phyloP scores from a whole-genome alignment of 73 alveolate species.

The Paramecium primaurelia region DNA sequence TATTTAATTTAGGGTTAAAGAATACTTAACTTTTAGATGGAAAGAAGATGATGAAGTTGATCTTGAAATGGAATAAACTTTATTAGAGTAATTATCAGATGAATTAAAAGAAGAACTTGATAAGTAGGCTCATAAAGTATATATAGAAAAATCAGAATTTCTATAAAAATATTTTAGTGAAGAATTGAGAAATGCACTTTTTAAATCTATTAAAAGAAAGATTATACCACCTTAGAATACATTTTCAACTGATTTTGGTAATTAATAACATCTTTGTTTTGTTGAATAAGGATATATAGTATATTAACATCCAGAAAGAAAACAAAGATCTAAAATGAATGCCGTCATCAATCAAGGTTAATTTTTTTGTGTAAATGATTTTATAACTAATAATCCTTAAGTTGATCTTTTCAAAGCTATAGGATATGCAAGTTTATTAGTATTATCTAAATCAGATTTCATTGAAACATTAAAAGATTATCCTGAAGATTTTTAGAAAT shows the following conservation, averaged over 20 bases:
- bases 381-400: background rate
- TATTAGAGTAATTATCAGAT: slow-evolving; percentile 18
- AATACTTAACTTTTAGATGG: slow-evolving; percentile 37
- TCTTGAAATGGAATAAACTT: background rate
- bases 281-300: background rate
- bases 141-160: slow-evolving; percentile 3
- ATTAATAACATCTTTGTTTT: background rate
- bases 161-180: background rate
- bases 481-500: slow-evolving; percentile 17
- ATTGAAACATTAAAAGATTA: background rate
- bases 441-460: slow-evolving; percentile 6
- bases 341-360: background rate
- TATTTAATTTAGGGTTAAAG: background rate
- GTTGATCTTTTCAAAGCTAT: background rate
- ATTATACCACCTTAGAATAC: background rate
- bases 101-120: slow-evolving; percentile 12
- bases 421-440: slow-evolving; percentile 24
- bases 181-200: background rate
- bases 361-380: slow-evolving; percentile 26
- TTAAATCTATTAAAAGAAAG: slow-evolving; percentile 20
- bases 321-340: background rate
- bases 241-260: background rate
- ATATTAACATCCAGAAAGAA: background rate
- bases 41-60: slow-evolving; percentile 43
- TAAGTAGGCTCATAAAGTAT: slow-evolving; percentile 22